These are phyloP conservation scores for Pseudomonodictys pantanalensis DNA, from an alignment of 495 filamentous ascomycete species.

Conservation along the genomic window DNA sequence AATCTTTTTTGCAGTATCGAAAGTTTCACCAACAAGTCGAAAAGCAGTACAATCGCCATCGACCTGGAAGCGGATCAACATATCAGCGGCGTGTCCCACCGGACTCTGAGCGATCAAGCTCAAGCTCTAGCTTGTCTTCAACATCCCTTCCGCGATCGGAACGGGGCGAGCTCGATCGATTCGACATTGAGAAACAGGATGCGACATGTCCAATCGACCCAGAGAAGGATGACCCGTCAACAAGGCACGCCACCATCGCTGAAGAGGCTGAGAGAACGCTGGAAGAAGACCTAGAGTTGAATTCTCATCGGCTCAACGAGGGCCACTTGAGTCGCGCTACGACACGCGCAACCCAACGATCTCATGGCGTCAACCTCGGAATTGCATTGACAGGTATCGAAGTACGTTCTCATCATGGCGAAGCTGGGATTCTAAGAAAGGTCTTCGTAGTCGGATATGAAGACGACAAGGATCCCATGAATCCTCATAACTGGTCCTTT, in stretches of 20 bases:
- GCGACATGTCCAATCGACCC: no score
- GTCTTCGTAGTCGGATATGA: constrained; percentile 62
- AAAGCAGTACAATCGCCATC: neutral
- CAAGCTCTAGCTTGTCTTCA: neutral
- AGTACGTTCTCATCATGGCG: no score
- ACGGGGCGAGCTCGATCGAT: neutral
- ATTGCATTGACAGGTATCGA: constrained; percentile 33
- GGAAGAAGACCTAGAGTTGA: neutral
- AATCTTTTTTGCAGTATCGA: constrained; percentile 28
- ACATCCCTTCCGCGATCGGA: constrained; percentile 2
- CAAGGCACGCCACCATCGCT: no score
- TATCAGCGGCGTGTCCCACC: neutral
- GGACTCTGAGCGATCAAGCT: neutral
- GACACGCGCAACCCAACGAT: neutral
- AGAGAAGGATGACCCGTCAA: no score
- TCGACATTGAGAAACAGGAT: neutral
- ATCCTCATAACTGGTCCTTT: constrained; percentile 56
- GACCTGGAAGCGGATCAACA: neutral
- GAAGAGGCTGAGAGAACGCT: no score
- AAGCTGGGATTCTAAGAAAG: no score
- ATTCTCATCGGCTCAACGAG: neutral
- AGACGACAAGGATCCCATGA: constrained; percentile 50
- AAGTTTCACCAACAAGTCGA: constrained; percentile 6
- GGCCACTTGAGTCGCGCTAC: neutral
- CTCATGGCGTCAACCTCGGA: neutral